Base-by-base conservation (phyloP, 345 rosid genomes). In the Noccaea caerulescens region DNA sequence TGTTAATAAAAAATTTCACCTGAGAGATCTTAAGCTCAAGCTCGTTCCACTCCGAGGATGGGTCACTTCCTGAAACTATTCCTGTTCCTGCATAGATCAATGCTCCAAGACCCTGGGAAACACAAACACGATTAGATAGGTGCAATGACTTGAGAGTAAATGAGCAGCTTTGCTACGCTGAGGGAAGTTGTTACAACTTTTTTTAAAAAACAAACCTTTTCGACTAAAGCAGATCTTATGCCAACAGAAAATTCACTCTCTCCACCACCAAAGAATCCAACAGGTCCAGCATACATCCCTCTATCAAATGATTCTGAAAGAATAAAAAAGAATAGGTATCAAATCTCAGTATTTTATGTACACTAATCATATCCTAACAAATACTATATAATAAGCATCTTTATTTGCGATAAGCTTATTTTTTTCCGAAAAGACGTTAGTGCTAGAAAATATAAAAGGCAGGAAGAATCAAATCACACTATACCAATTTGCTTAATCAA, bases 201-300 rank as follows among this genome's bases (percentile, higher is more conserved):
- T 27, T 27, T 27, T 27, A 13, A 11, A 10, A 34, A 12, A 4
- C 49, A 59, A 44, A 88, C 98, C 88, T 86, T 84, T 74, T 86
- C 85, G 23, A 90, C 95, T 77, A 93, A 78, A 38, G 98, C 90
- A 42, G 90, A 93, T 79, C 97, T 82, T 66, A 93, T 87, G 72
- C 97, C 98, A 45, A 90, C 93, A 56, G 92, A 86, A 84, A 90
- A 93, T 71, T 93, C 98, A 74, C 98, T 87, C 79, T 90, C 97
- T 51, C 85, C 85, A 76, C 98, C 98, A 74, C 98, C 97, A 84
- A 90, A 88, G 85, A 93, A 93, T 14, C 96, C 98, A 67, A 93
- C 79, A 37, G 98, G 96, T 14, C 97, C 98, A 69, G 94, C 96
- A 81, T 85, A 93, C 94, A 93, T 90, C 73, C 97, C 98, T 76